Base-by-base conservation (phyloP, 441 rosid genomes). In the Adansonia grandidieri region DNA sequence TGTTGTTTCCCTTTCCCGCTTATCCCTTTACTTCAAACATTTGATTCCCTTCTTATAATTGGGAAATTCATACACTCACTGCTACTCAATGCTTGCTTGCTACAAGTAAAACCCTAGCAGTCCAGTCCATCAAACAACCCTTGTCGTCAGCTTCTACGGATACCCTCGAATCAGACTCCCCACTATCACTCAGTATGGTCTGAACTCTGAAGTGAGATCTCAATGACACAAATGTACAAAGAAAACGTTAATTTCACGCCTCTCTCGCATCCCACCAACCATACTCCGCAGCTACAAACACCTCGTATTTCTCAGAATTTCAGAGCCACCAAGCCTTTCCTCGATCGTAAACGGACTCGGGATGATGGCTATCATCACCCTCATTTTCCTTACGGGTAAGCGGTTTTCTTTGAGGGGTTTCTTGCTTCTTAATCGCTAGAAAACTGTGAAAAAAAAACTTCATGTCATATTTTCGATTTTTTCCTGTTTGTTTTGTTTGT, bases 291-390 rank as follows among this genome's bases (percentile, higher is more conserved):
- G 75, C 81, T 79, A 42, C 87, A 85, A 63, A 79, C 64, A 63
- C 85, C 88, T 78, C 87, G 89, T 65, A 86, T 88, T 64, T 88
- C 92, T 58, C 85, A 84, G 24, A 88, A 85, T 63, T 91, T 89
- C 78, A 85, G 84, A 79, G 90, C 89, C 6, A 85, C 88, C 22
- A 91, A 89, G 82, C 90, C 90, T 20, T 86, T 87, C 69, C 88
- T 88, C 69, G 86, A 82, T 79, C 93, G 88, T 70, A 89, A 89
- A 77, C 87, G 95, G 66, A 80, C 82, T 53, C 86, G 82, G 53
- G 77, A 76, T 50, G 42, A 81, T 53, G 54, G 19, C 22, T 61
- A n/a, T 74, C 24, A 40, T 60, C 22, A 45, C 22, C 24, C 63
- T 64, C 87, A 48, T 1, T 81, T 70, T 56, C 74, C 83, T 45